Evolutionary conservation across 257 asterid species (phyloP).

Genomic region (Plantago elongata): DNA sequence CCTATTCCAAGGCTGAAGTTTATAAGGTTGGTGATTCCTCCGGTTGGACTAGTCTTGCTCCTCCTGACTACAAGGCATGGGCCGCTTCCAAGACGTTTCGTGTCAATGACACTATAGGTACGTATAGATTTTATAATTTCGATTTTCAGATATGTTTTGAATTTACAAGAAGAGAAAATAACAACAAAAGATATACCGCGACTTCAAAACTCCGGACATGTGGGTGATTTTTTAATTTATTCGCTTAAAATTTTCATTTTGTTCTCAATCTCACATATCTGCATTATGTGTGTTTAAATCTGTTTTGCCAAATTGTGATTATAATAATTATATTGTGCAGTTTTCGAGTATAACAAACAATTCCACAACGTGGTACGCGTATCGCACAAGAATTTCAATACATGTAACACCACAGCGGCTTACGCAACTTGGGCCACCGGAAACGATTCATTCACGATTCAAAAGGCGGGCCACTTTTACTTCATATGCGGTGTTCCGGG

Average conservation of each 20-base stretch:
- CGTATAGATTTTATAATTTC: not conserved
- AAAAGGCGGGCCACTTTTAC: slow-evolving; percentile 42
- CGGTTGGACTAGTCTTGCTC: slow-evolving; percentile 39
- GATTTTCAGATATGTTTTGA: not conserved
- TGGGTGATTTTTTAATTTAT: too few relatives aligned
- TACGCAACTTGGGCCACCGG: slow-evolving; percentile 33
- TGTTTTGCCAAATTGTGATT: too few relatives aligned
- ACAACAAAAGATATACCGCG: too few relatives aligned
- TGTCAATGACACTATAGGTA: slow-evolving; percentile 47
- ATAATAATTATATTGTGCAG: slow-evolving; percentile 18
- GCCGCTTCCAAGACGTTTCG: slow-evolving; percentile 35
- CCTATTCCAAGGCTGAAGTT: slow-evolving; percentile 6
- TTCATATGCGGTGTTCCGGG: slow-evolving; percentile 44
- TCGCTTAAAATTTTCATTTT: too few relatives aligned
- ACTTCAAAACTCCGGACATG: too few relatives aligned
- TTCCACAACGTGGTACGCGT: slow-evolving; percentile 51
- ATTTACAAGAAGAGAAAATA: too few relatives aligned
- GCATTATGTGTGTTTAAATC: too few relatives aligned
- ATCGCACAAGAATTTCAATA: slow-evolving; percentile 40
- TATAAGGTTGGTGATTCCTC: slow-evolving; percentile 43
- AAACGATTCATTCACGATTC: slow-evolving; percentile 39
- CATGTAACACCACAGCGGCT: slow-evolving; percentile 39
- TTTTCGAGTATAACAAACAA: slow-evolving; percentile 43
- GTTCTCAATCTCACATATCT: too few relatives aligned
- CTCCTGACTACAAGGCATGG: slow-evolving; percentile 43